phyloP scores from a whole-genome alignment of 1,284 basidiomycete genomes.

The Mycosarcoma mackinlayi region DNA sequence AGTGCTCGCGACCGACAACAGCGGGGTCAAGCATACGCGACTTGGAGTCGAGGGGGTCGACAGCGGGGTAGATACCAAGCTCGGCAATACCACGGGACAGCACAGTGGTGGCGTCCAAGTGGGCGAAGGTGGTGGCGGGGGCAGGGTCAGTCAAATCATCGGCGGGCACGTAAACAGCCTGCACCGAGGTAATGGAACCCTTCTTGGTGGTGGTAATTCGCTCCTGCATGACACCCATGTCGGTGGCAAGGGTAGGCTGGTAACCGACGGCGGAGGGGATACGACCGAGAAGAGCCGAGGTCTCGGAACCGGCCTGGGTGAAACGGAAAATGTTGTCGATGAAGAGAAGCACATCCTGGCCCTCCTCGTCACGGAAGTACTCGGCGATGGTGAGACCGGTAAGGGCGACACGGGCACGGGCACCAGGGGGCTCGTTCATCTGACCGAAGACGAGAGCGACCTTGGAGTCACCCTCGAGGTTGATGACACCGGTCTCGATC shows the following conservation, averaged over 20 bases:
- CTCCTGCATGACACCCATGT: slow-evolving; percentile 99
- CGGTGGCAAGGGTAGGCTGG: slow-evolving; percentile 98
- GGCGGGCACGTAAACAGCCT: slow-evolving; percentile 98
- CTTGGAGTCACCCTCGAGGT: slow-evolving; percentile 93
- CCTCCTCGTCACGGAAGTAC: slow-evolving; percentile 99
- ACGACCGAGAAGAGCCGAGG: slow-evolving; percentile 99
- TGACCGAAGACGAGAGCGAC: slow-evolving; percentile 99
- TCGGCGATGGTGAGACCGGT: slow-evolving; percentile 99
- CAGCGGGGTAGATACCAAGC: slow-evolving; percentile 99
- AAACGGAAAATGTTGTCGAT: slow-evolving; percentile 96
- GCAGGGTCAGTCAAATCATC: slow-evolving; percentile 99
- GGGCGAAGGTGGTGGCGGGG: slow-evolving; percentile 98
- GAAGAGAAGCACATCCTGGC: slow-evolving; percentile 99
- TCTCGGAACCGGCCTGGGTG: slow-evolving; percentile 99
- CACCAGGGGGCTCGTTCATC: slow-evolving; percentile 99
- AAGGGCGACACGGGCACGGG: slow-evolving; percentile 98
- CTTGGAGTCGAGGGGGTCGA: slow-evolving; percentile 98
- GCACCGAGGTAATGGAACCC: slow-evolving; percentile 99
- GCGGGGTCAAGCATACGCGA: slow-evolving; percentile 99
- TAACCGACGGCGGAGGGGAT: slow-evolving; percentile 99
- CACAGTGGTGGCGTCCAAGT: slow-evolving; percentile 99
- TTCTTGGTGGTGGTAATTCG: slow-evolving; percentile 99
- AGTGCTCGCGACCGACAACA: slow-evolving; percentile 92
- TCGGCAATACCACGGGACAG: slow-evolving; percentile 98
- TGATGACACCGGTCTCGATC: slow-evolving; percentile 99